Conservation (phyloP, 192 early-diverging fungal species). For the Pilaira anomala region DNA sequence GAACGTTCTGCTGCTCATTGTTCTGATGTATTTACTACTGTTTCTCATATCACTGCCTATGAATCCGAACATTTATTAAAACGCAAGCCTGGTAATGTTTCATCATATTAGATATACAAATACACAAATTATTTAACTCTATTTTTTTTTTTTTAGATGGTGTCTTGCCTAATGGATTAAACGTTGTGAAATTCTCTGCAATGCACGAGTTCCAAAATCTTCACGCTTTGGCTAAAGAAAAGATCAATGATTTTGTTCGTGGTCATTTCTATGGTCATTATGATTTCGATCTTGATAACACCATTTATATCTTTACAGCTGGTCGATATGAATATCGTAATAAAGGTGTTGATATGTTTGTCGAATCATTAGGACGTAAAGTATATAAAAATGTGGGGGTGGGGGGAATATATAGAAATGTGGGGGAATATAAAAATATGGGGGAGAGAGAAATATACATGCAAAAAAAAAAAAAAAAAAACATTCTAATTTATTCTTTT, state of each 20-base stretch:
- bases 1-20: conserved; percentile 95
- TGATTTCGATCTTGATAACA: conserved; percentile 95
- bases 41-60: conserved; percentile 94
- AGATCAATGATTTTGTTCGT: conserved; percentile 94
- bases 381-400: conserved; percentile 7
- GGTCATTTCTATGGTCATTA: conserved; percentile 98
- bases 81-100: conserved; percentile 77
- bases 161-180: conserved; percentile 92
- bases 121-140: not conserved
- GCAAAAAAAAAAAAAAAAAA: no score
- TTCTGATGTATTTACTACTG: conserved; percentile 96
- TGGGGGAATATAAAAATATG: not conserved
- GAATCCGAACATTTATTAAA: conserved; percentile 92
- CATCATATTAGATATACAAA: not conserved
- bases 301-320: conserved; percentile 95
- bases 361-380: conserved; percentile 87
- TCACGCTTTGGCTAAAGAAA: conserved; percentile 89
- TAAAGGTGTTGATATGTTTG: conserved; percentile 97
- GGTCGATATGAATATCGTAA: conserved; percentile 97
- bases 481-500: not conserved
- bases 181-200: conserved; percentile 94
- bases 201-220: conserved; percentile 99
- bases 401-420: not conserved
- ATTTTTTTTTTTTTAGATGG: conserved; percentile 59
- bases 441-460: no score